Evolutionary conservation across 192 early-diverging fungal species (phyloP).

Genomic region (Backusella australiensis): DNA sequence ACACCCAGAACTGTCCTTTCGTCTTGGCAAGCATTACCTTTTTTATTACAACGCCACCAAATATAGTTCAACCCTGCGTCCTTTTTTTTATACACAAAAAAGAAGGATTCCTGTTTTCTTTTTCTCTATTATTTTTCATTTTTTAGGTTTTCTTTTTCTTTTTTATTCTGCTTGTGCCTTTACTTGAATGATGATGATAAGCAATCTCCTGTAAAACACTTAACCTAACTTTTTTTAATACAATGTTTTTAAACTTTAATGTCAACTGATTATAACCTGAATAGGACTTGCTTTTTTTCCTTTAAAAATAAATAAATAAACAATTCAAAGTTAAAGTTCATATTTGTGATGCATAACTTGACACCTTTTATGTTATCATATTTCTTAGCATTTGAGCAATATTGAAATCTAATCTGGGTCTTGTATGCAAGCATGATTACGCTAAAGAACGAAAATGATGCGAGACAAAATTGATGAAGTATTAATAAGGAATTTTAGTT

Average conservation of each 20-base stretch:
- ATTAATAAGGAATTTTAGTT: slow-evolving; percentile 5
- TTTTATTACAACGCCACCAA: slow-evolving; percentile 7
- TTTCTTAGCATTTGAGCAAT: neutral
- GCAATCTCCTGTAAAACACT: neutral
- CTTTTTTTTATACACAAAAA: neutral
- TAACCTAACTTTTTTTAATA: neutral
- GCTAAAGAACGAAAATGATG: slow-evolving; percentile 6
- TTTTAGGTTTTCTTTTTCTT: neutral
- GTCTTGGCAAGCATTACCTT: neutral
- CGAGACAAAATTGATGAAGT: neutral
- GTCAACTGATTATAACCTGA: neutral
- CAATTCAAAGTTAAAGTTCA: neutral
- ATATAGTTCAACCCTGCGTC: neutral
- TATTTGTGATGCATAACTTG: neutral
- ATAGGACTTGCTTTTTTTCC: neutral
- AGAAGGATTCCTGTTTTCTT: slow-evolving; percentile 1
- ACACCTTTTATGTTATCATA: neutral
- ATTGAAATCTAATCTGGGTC: neutral
- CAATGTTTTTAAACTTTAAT: neutral
- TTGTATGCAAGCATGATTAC: slow-evolving; percentile 2
- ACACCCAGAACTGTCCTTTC: neutral
- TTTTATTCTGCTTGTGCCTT: slow-evolving; percentile 2
- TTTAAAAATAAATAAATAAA: neutral
- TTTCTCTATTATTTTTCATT: neutral
- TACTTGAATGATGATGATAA: neutral